Conservation (phyloP, 2,329 filamentous ascomycete species). For the Neofusicoccum parvum region DNA sequence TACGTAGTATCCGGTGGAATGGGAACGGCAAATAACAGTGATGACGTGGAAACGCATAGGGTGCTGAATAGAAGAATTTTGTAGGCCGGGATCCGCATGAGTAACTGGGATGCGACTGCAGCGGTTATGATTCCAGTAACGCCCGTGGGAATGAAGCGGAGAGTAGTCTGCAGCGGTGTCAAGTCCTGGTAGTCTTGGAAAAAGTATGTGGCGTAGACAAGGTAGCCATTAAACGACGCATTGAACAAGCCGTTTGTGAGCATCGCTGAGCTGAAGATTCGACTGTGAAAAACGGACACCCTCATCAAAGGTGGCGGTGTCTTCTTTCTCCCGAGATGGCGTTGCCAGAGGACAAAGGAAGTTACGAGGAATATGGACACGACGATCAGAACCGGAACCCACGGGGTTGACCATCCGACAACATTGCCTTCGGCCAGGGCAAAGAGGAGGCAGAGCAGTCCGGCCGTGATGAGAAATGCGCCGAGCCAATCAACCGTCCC, state of each 20-base stretch:
- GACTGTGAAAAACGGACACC: conserved; percentile 61
- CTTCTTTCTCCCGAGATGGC: conserved; percentile 54
- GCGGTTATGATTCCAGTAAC: conserved; percentile 58
- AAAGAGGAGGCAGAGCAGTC: conserved; percentile 63
- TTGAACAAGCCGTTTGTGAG: conserved; percentile 66
- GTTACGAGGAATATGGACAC: conserved; percentile 57
- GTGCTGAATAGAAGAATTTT: conserved; percentile 61
- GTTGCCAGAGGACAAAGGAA: conserved; percentile 61
- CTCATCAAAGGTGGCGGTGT: conserved; percentile 60
- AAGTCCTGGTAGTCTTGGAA: conserved; percentile 66
- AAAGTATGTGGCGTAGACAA: conserved; percentile 67
- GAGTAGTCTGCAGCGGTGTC: conserved; percentile 61
- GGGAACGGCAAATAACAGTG: conserved; percentile 63
- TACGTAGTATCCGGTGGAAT: conserved; percentile 63
- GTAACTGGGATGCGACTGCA: conserved; percentile 56
- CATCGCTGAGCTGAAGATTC: conserved; percentile 62
- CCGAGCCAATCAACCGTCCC: conserved; percentile 66
- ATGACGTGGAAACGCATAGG: conserved; percentile 55
- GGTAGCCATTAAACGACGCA: conserved; percentile 64
- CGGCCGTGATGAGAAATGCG: conserved; percentile 60
- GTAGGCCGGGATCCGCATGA: conserved; percentile 58
- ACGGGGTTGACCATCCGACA: conserved; percentile 63
- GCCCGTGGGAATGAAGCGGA: conserved; percentile 69
- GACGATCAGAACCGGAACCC: conserved; percentile 60
- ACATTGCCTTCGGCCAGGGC: conserved; percentile 68